A percentile compares a stretch with the other conserved stretches of the same genome.
These are phyloP conservation scores for Hsuehochloa calcarea DNA, from an alignment of 176 grass and related monocot species.

Conservation along the genomic window DNA sequence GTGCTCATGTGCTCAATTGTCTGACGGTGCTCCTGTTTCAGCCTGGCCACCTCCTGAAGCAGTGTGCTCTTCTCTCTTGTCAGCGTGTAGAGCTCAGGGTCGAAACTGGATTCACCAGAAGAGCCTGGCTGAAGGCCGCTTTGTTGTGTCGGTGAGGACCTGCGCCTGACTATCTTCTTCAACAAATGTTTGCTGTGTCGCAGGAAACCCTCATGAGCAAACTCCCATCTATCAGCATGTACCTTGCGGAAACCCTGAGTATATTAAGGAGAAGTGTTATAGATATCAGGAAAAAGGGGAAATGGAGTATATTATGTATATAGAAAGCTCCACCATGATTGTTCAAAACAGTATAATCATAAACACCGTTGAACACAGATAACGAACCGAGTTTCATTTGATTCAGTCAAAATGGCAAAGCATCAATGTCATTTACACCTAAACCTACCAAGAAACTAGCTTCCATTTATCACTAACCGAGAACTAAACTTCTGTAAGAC, in stretches of 20 bases:
- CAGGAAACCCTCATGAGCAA: constrained; percentile 81
- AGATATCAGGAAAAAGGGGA: neutral
- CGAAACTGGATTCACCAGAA: constrained; percentile 49
- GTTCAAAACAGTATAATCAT: neutral
- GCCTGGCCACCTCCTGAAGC: constrained; percentile 56
- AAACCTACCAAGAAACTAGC: neutral
- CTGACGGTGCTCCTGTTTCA: constrained; percentile 65
- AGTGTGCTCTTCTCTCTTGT: constrained; percentile 56
- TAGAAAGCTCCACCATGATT: neutral
- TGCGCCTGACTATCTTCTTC: constrained; percentile 81
- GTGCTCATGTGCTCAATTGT: constrained; percentile 70
- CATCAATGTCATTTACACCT: neutral
- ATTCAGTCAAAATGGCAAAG: neutral
- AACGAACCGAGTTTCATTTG: neutral
- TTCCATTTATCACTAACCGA: neutral
- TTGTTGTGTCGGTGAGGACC: constrained; percentile 60
- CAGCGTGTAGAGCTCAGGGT: constrained; percentile 57
- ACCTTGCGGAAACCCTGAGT: constrained; percentile 85
- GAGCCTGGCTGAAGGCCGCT: constrained; percentile 38
- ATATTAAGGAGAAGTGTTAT: constrained; percentile 27
- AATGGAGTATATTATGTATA: neutral
- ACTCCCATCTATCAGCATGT: constrained; percentile 93
- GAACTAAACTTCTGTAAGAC: neutral
- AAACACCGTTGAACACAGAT: neutral
- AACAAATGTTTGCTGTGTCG: constrained; percentile 62